Conservation (phyloP, 768 basidiomycete genomes). For the Psilocybe tampanensis region DNA sequence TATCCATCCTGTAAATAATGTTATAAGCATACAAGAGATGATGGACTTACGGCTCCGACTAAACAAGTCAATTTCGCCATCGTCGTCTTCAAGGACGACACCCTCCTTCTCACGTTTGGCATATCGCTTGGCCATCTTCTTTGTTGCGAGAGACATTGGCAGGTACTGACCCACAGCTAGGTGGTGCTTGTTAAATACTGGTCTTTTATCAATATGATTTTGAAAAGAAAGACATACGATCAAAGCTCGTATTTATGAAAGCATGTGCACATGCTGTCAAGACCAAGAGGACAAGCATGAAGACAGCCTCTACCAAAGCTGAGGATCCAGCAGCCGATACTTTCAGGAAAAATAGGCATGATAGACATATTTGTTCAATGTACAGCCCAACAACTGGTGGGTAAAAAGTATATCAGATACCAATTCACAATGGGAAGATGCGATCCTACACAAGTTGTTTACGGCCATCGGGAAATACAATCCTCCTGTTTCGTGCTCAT, state of each 20-base stretch:
- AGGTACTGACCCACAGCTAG: conserved; percentile 54
- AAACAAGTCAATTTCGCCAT: conserved; percentile 39
- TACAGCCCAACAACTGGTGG: conserved; percentile 65
- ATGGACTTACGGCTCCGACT: conserved; percentile 29
- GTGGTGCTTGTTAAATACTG: conserved; percentile 33
- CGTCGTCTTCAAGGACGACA: conserved; percentile 12
- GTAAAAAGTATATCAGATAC: not conserved
- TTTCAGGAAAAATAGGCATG: conserved; percentile 70
- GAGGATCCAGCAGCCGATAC: conserved; percentile 33
- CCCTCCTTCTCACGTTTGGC: conserved; percentile 30
- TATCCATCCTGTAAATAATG: not conserved
- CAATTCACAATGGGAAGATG: conserved; percentile 20
- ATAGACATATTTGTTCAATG: conserved; percentile 67
- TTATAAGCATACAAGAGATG: not conserved
- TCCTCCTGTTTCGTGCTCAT: conserved; percentile 49
- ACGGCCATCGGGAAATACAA: conserved; percentile 49
- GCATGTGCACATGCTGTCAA: conserved; percentile 50
- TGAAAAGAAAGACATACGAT: conserved; percentile 3
- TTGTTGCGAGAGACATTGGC: conserved; percentile 66
- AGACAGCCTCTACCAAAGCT: conserved; percentile 44
- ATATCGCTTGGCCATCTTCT: conserved; percentile 49
- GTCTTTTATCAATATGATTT: not conserved
- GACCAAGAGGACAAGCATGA: conserved; percentile 62
- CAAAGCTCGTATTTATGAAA: conserved; percentile 21
- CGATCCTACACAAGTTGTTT: conserved; percentile 48